Evolutionary conservation across 1,284 basidiomycete genomes (phyloP).

Genomic region (Pascua guehoae): DNA sequence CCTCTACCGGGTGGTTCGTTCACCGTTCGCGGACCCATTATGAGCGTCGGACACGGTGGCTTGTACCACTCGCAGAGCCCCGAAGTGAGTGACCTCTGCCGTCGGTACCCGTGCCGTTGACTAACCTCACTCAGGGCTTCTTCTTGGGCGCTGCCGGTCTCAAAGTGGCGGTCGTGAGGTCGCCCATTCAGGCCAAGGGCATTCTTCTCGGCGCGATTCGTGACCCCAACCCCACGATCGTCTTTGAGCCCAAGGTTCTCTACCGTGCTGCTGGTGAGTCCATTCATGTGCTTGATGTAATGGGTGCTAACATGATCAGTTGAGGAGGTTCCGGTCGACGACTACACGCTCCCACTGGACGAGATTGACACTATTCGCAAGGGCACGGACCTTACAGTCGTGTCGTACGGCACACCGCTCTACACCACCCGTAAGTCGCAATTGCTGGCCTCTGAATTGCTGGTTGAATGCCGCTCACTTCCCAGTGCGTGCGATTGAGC

Average conservation of each 20-base stretch:
- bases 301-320: constrained; percentile 51
- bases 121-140: constrained; percentile 57
- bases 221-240: constrained; percentile 88
- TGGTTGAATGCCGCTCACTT: neutral
- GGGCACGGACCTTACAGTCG: constrained; percentile 78
- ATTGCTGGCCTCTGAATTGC: constrained; percentile 51
- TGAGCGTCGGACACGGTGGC: constrained; percentile 89
- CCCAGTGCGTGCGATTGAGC: constrained; percentile 42
- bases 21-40: constrained; percentile 81
- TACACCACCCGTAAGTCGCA: constrained; percentile 72
- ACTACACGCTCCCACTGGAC: constrained; percentile 75
- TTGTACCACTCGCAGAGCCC: constrained; percentile 92
- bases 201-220: constrained; percentile 77
- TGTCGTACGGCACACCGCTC: constrained; percentile 87
- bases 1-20: constrained; percentile 63
- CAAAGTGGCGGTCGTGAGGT: constrained; percentile 89
- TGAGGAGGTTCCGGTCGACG: constrained; percentile 86
- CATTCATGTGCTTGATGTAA: neutral
- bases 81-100: constrained; percentile 51
- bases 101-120: neutral
- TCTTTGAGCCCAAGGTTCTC: constrained; percentile 81
- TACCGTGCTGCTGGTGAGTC: constrained; percentile 36
- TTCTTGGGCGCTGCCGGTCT: constrained; percentile 87
- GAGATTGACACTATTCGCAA: constrained; percentile 68
- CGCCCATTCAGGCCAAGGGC: constrained; percentile 91